Conservation (phyloP, 2,329 filamentous ascomycete genomes). For the Calycina marina region DNA sequence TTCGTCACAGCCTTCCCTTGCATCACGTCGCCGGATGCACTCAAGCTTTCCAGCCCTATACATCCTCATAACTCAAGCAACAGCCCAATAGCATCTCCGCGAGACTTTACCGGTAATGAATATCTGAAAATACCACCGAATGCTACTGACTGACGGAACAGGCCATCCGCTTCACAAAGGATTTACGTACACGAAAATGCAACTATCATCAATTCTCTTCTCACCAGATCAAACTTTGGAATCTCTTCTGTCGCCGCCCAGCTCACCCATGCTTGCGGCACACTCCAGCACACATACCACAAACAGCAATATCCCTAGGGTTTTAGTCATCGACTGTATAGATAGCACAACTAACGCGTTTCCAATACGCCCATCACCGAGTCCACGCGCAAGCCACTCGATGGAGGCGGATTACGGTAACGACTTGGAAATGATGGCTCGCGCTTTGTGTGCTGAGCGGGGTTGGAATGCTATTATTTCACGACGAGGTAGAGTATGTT, state of each 20-base stretch:
- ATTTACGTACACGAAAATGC: slow-evolving; percentile 44
- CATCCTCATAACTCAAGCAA: too few species aligned
- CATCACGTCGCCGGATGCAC: slow-evolving; percentile 32
- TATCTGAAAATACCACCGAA: too few species aligned
- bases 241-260: slow-evolving; percentile 18
- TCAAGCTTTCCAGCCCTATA: not conserved
- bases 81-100: too few species aligned
- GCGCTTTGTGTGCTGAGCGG: slow-evolving; percentile 58
- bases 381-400: not conserved
- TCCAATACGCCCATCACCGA: slow-evolving; percentile 17
- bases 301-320: slow-evolving; percentile 24
- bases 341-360: slow-evolving; percentile 5
- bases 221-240: slow-evolving; percentile 11
- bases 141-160: too few species aligned
- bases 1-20: slow-evolving; percentile 56
- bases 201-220: slow-evolving; percentile 39
- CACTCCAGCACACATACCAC: slow-evolving; percentile 22
- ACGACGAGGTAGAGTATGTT: slow-evolving; percentile 49
- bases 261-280: slow-evolving; percentile 10
- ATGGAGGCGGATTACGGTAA: slow-evolving; percentile 27
- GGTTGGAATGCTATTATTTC: slow-evolving; percentile 64
- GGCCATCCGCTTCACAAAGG: slow-evolving; percentile 50
- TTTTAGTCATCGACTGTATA: slow-evolving; percentile 49
- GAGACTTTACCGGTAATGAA: too few species aligned
- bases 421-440: slow-evolving; percentile 54